Percentiles rank a stretch among this genome's conserved stretches.
Evolutionary conservation across 2,329 filamentous ascomycete species (phyloP).

Genomic region (Trichoderma koningiopsis): DNA sequence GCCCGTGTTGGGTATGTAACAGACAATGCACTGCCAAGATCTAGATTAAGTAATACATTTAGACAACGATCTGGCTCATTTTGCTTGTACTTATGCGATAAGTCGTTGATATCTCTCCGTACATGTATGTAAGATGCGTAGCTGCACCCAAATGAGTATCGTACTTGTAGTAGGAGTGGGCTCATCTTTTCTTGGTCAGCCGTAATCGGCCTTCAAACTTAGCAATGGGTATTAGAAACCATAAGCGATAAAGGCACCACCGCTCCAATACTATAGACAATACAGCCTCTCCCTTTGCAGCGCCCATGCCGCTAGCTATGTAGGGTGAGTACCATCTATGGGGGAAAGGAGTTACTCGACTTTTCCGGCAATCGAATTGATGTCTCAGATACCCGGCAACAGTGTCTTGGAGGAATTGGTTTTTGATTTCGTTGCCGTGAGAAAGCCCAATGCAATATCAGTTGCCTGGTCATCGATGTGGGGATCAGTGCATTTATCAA

Average conservation of each 20-base stretch:
- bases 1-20: neutral
- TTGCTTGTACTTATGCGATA: neutral
- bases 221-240: neutral
- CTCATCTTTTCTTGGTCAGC: neutral
- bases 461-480: conserved; percentile 1
- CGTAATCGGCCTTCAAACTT: neutral
- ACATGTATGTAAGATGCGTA: neutral
- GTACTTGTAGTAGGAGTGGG: neutral
- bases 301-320: too few relatives aligned
- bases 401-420: conserved; percentile 3
- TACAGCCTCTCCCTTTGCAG: neutral
- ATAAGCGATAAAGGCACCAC: neutral
- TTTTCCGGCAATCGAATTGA: neutral
- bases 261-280: neutral
- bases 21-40: neutral
- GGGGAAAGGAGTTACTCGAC: neutral
- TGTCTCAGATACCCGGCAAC: conserved; percentile 4
- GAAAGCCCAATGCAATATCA: neutral
- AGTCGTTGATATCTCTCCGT: neutral
- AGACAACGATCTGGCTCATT: neutral
- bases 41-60: neutral
- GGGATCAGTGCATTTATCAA: neutral
- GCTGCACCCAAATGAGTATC: neutral
- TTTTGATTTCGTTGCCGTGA: neutral
- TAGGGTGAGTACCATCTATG: neutral